Conservation (phyloP, 1,284 basidiomycete genomes). For the Microbotryum saponariae region DNA sequence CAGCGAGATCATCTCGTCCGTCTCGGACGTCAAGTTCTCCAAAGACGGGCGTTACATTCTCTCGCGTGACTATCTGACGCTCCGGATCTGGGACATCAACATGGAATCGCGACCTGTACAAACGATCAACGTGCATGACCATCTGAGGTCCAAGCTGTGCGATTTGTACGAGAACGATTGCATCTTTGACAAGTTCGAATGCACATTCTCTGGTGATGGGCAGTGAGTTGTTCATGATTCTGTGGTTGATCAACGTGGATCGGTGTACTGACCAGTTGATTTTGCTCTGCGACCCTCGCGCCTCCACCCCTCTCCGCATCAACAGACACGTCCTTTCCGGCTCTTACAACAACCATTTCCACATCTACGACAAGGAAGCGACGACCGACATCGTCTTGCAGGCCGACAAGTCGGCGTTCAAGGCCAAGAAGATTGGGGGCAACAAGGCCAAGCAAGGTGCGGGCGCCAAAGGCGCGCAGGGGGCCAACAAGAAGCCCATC, state of each 20-base stretch:
- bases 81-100: conserved; percentile 99
- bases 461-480: conserved; percentile 45
- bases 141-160: conserved; percentile 92
- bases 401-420: conserved; percentile 99
- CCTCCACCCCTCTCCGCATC: conserved; percentile 7
- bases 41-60: conserved; percentile 95
- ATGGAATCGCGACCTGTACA: conserved; percentile 96
- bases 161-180: conserved; percentile 99
- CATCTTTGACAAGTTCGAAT: conserved; percentile 99
- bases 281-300: conserved; percentile 8
- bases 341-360: conserved; percentile 99
- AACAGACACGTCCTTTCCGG: conserved; percentile 85
- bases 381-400: conserved; percentile 87
- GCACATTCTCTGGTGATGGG: conserved; percentile 90
- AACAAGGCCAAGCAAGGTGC: conserved; percentile 50
- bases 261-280: background rate
- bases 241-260: background rate
- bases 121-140: conserved; percentile 98
- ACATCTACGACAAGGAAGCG: conserved; percentile 92
- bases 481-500: conserved; percentile 52
- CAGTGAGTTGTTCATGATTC: conserved; percentile 54
- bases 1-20: conserved; percentile 99
- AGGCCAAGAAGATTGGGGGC: conserved; percentile 87
- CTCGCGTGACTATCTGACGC: conserved; percentile 90
- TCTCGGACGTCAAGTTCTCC: conserved; percentile 99